Evolutionary conservation across 1,284 basidiomycete species (phyloP), one percentile per base, ranked within the genome.

Genomic region (Hymenochaete sp.): DNA sequence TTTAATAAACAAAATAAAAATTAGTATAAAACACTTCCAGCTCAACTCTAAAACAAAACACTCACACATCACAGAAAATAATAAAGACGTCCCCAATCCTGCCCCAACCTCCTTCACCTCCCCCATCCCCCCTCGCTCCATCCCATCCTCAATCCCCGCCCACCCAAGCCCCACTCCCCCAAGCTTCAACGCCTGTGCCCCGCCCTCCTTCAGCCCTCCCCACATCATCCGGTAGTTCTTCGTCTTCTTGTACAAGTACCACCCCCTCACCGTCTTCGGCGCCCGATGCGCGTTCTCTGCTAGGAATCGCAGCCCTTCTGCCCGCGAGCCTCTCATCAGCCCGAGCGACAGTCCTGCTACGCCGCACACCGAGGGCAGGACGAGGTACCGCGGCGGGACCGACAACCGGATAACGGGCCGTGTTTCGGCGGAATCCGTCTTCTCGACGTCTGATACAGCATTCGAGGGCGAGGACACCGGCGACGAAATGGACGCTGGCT

Each of bases 221-320:
- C 79, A 72, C 59, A 88, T 71, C 55, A 89, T 77, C 55, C 75
- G 71, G 68, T 91, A 91, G 66, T 92, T 92, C 64, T 91, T 92
- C 32, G 87, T 90, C 70, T 91, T 91, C 62, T 88, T 84, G 74
- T 91, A 92, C 56, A 88, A 82, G 61, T 91, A 92, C 89, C 88
- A 92, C 54, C 88, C 88, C 53, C 80, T 74, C 47, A 89, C 72
- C 24, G 88, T 92, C 56, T 66, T 80, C 24, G 88, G 88, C 43
- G 83, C 70, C 44, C 85, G 71, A 62, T 92, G 89, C 28, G 79
- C 62, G 56, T 76, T 75, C 57, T 76, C 73, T 13, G 72, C 73
- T 37, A 75, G 63, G 58, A 71, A 75, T 41, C 68, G 70, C 51
- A 72, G 61, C 8, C 65, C 62, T 6, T 67, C 66, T 43, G 58